Evolutionary conservation across 352 stramenopile genomes (phyloP).

Genomic region (Pythium pectinolyticum): DNA sequence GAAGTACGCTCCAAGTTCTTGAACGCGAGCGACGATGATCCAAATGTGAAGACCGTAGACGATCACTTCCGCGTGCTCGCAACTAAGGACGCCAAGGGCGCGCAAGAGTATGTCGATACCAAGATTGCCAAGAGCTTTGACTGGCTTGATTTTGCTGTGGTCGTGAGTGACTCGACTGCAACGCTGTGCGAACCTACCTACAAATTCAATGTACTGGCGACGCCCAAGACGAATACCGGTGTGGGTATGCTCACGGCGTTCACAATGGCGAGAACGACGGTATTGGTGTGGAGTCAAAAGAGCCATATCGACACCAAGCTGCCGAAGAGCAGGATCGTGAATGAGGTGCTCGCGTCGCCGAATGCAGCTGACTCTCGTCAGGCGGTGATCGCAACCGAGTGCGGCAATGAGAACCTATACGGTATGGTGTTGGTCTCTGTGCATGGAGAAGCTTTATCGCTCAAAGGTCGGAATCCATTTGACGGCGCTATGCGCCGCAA

Average conservation of each 20-base stretch:
- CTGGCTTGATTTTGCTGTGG: constrained; percentile 2
- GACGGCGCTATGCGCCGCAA: not conserved
- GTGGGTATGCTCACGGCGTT: not conserved
- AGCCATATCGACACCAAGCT: not conserved
- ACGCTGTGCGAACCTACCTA: not conserved
- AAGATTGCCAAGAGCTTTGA: not conserved
- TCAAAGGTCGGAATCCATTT: not conserved
- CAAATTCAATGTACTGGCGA: not conserved
- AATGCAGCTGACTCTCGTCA: not conserved
- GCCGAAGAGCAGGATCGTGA: not conserved
- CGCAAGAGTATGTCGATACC: not conserved
- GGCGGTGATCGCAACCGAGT: not conserved
- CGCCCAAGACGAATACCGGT: not conserved
- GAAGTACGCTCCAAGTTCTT: constrained; percentile 1
- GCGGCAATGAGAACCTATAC: not conserved
- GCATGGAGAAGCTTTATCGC: not conserved
- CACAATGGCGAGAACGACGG: not conserved
- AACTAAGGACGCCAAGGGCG: not conserved
- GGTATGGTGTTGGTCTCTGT: not conserved
- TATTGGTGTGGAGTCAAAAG: not conserved
- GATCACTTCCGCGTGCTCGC: not conserved
- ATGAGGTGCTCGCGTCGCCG: not conserved
- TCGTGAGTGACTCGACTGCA: not conserved
- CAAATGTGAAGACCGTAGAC: not conserved
- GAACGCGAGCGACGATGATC: not conserved